These are phyloP conservation scores for Cladosporium sp. DNA, from an alignment of 2,329 filamentous ascomycete genomes.

Conservation along the genomic window DNA sequence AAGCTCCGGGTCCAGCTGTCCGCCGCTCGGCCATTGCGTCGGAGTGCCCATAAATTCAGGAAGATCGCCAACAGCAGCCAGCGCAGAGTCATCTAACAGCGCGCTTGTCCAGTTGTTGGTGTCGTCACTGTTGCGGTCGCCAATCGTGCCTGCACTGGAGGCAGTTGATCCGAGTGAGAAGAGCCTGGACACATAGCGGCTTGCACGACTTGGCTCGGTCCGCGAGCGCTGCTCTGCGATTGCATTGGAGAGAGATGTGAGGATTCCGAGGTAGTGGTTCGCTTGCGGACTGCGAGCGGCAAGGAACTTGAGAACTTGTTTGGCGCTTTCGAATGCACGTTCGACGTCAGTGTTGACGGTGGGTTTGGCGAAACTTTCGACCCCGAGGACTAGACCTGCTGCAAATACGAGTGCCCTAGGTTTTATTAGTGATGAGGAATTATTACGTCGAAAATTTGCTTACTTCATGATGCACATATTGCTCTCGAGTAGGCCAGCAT, in stretches of 20 bases:
- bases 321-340: slow-evolving; percentile 46
- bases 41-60: not conserved
- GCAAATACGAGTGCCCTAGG: slow-evolving; percentile 44
- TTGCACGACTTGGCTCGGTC: not conserved
- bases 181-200: slow-evolving; percentile 1
- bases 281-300: slow-evolving; percentile 49
- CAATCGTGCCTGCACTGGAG: not conserved
- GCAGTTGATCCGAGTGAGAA: slow-evolving; percentile 1
- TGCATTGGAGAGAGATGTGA: slow-evolving; percentile 28
- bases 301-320: slow-evolving; percentile 45
- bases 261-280: slow-evolving; percentile 52
- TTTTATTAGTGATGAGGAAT: slow-evolving; percentile 32
- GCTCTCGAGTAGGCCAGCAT: slow-evolving; percentile 40
- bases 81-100: not conserved
- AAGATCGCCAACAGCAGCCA: not conserved
- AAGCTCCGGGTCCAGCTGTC: slow-evolving; percentile 1
- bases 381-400: slow-evolving; percentile 51
- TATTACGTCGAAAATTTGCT: slow-evolving; percentile 27
- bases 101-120: not conserved
- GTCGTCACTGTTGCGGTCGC: not conserved
- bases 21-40: not conserved
- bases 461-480: slow-evolving; percentile 56
- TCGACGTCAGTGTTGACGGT: slow-evolving; percentile 42
- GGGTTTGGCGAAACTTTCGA: slow-evolving; percentile 49
- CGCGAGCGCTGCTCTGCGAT: slow-evolving; percentile 11